Conservation (phyloP, 2,329 filamentous ascomycete species). For the Phyllosticta citrichinensis region DNA sequence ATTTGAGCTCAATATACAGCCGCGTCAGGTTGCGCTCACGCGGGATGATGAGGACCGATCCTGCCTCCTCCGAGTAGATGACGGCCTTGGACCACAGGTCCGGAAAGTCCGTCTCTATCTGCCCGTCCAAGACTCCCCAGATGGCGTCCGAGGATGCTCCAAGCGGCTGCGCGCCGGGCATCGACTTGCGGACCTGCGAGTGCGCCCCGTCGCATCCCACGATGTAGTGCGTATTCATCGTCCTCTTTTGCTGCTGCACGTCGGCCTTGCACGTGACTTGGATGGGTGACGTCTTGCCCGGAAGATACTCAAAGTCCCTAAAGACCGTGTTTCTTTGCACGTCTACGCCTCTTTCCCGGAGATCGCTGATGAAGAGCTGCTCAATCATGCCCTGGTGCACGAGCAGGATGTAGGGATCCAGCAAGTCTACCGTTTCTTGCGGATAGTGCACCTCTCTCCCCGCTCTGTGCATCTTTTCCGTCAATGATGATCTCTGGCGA, state of each 20-base stretch:
- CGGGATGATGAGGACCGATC: slow-evolving; percentile 64
- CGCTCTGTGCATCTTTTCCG: slow-evolving; percentile 45
- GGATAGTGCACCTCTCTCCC: slow-evolving; percentile 60
- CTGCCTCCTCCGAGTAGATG: slow-evolving; percentile 55
- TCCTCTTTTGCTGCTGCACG: slow-evolving; percentile 26
- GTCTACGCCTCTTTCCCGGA: slow-evolving; percentile 52
- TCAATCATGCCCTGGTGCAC: slow-evolving; percentile 69
- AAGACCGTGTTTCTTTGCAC: slow-evolving; percentile 58
- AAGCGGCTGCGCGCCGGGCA: slow-evolving; percentile 36
- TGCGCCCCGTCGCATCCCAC: slow-evolving; percentile 66
- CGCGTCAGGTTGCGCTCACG: slow-evolving; percentile 64
- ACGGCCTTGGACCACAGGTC: slow-evolving; percentile 67
- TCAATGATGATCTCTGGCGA: slow-evolving; percentile 23
- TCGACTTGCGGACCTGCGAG: slow-evolving; percentile 55
- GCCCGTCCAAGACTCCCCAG: slow-evolving; percentile 65
- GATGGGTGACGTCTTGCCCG: slow-evolving; percentile 27
- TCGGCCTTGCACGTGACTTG: slow-evolving; percentile 33
- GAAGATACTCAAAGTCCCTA: slow-evolving; percentile 36
- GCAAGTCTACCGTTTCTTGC: slow-evolving; percentile 35
- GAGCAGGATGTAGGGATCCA: slow-evolving; percentile 45
- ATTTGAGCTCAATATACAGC: slow-evolving; percentile 41
- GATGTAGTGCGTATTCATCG: slow-evolving; percentile 51
- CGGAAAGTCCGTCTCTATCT: slow-evolving; percentile 61
- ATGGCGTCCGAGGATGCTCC: slow-evolving; percentile 46
- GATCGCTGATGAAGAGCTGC: slow-evolving; percentile 58